Conservation (phyloP, 1,139 yeast genomes). For the Candida sp. region DNA sequence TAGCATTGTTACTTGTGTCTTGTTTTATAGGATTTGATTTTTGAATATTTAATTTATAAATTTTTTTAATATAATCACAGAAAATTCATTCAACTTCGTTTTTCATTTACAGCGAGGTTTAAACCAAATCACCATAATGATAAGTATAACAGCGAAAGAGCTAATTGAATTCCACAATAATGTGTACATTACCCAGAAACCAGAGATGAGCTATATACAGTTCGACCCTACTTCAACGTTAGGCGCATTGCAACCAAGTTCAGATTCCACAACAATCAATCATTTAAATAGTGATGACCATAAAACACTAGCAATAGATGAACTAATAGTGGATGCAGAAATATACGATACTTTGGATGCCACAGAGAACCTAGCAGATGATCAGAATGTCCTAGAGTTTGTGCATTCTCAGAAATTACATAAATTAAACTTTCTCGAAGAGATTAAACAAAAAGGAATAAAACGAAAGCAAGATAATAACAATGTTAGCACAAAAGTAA, state of each 20-base stretch:
- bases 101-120: background rate
- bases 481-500: background rate
- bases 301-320: background rate
- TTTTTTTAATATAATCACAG: too few relatives aligned
- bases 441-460: conserved; percentile 20
- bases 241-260: background rate
- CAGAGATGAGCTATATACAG: background rate
- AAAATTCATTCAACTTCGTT: background rate
- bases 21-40: background rate
- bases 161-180: conserved; percentile 6
- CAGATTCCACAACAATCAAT: background rate
- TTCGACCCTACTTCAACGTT: background rate
- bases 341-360: conserved; percentile 10
- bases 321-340: conserved; percentile 16
- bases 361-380: conserved; percentile 8
- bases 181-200: background rate
- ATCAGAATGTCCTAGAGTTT: conserved; percentile 14
- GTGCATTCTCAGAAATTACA: conserved; percentile 17
- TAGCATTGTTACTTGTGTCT: conserved; percentile 1
- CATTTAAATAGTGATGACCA: background rate
- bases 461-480: background rate
- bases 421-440: conserved; percentile 18
- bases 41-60: background rate
- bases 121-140: background rate
- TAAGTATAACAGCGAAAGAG: conserved; percentile 6